Evolutionary conservation across 331 rosid species (phyloP), one percentile per base, ranked within the genome.

Genomic region (Quercus phellos): DNA sequence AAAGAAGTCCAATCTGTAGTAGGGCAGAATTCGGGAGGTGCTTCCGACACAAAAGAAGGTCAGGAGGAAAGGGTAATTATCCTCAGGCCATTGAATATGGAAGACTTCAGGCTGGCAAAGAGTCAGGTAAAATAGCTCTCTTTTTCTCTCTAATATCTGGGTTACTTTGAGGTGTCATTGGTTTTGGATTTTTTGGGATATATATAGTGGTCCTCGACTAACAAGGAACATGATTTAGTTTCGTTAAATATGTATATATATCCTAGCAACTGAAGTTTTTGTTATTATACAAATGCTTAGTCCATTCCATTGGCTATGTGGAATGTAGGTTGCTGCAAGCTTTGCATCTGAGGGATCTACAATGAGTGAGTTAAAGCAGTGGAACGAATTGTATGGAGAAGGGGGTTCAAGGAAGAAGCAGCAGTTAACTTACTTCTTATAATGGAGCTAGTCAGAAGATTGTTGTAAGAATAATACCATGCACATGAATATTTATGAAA

Each of bases 371-470:
- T 80, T 95, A 90, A 89, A 85, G 83, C 98, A 91, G 80, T 95
- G 99, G 99, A 95, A 91, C 50, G 92, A 95, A 1, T 73, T 81
- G 75, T 95, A 87, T 5, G 98, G 99, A 29, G 98, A 93, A 87
- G 98, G 99, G 1, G 99, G 98, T 22, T 90, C 96, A 3, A 89
- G 97, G 81, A 93, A 95, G 96, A 88, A 85, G 83, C 83, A 92
- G 79, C 97, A 92, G 43, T 77, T 95, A 38, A 70, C 94, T 24
- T 95, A 92, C 78, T 95, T 95, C 90, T 92, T 95, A 4, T 92
- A 85, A 91, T 59, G 66, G 26, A 26, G 66, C 24, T 21, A 55
- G 6, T 72, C 63, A 17, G 18, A 71, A 5, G 70, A 8, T 4
- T 66, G 50, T 30, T 16, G 22, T 11, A 63, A 63, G 42, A 63